A percentile compares a stretch with the other conserved stretches of the same genome.
phyloP scores from a whole-genome alignment of 2,329 filamentous ascomycete species.

The Fusarium xyrophilum region DNA sequence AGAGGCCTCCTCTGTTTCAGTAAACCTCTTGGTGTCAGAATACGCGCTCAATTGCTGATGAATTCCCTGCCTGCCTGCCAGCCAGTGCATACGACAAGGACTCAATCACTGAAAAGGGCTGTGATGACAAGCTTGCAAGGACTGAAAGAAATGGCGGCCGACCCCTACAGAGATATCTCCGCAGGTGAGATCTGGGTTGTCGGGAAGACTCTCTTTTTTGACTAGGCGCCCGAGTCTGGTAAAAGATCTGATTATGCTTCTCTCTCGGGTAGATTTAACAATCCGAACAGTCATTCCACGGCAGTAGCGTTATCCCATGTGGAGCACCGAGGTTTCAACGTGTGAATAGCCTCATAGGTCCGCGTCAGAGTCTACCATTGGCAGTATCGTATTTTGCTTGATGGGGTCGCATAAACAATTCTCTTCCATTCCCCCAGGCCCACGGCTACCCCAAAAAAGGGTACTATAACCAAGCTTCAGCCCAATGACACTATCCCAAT shows the following conservation, averaged over 20 bases:
- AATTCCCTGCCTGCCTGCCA: not conserved
- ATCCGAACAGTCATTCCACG: constrained; percentile 13
- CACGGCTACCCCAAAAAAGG: not conserved
- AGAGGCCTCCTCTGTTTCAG: constrained; percentile 6
- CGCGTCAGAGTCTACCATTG: not conserved
- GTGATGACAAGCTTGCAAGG: constrained; percentile 2
- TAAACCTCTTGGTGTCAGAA: not conserved
- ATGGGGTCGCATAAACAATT: constrained; percentile 10
- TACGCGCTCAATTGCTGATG: constrained; percentile 1
- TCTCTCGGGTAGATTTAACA: constrained; percentile 8
- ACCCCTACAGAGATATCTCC: constrained; percentile 19
- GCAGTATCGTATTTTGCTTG: constrained; percentile 19
- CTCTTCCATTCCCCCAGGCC: not conserved
- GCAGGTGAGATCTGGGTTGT: constrained; percentile 12
- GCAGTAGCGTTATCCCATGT: constrained; percentile 10
- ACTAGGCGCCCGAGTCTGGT: not conserved
- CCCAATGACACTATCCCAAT: constrained; percentile 23
- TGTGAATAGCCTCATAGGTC: constrained; percentile 9
- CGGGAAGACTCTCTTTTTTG: not conserved
- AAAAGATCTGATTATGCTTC: constrained; percentile 6
- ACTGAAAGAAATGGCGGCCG: constrained; percentile 30
- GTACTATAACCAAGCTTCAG: not conserved
- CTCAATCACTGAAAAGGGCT: not conserved
- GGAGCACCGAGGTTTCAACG: constrained; percentile 1
- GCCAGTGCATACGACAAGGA: not conserved